These are phyloP conservation scores for Blakeslea trispora DNA, from an alignment of 371 early-diverging fungal species.

Conservation along the genomic window DNA sequence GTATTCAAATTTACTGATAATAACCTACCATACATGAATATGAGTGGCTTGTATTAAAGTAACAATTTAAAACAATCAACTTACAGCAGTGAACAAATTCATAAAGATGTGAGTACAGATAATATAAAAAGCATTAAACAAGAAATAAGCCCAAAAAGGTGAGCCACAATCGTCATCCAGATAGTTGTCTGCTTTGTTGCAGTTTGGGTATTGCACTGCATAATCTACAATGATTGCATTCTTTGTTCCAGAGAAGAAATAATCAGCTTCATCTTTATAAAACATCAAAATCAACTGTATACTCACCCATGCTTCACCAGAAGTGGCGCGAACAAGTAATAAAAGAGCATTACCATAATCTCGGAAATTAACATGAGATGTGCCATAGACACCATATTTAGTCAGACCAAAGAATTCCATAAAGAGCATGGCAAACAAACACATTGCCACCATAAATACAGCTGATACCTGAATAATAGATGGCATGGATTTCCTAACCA, in stretches of 20 bases:
- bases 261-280: too few species aligned
- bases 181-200: conserved; percentile 45
- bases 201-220: conserved; percentile 50
- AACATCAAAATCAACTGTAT: not conserved
- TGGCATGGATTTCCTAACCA: conserved; percentile 47
- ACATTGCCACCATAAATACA: conserved; percentile 60
- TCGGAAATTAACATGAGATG: conserved; percentile 49
- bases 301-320: conserved; percentile 62
- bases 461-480: conserved; percentile 60
- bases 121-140: conserved; percentile 59
- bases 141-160: conserved; percentile 54
- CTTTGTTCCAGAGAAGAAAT: too few species aligned
- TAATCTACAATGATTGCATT: conserved; percentile 61
- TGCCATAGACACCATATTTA: conserved; percentile 51
- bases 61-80: too few species aligned
- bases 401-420: conserved; percentile 65
- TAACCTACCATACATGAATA: conserved; percentile 30
- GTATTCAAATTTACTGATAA: conserved; percentile 64
- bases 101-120: conserved; percentile 61
- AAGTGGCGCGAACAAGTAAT: conserved; percentile 56
- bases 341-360: conserved; percentile 60
- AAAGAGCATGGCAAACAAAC: conserved; percentile 61
- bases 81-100: conserved; percentile 64
- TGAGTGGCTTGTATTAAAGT: not conserved
- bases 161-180: conserved; percentile 58